These are phyloP conservation scores for Madurella mycetomatis DNA, from an alignment of 2,329 filamentous ascomycete species.

Conservation along the genomic window DNA sequence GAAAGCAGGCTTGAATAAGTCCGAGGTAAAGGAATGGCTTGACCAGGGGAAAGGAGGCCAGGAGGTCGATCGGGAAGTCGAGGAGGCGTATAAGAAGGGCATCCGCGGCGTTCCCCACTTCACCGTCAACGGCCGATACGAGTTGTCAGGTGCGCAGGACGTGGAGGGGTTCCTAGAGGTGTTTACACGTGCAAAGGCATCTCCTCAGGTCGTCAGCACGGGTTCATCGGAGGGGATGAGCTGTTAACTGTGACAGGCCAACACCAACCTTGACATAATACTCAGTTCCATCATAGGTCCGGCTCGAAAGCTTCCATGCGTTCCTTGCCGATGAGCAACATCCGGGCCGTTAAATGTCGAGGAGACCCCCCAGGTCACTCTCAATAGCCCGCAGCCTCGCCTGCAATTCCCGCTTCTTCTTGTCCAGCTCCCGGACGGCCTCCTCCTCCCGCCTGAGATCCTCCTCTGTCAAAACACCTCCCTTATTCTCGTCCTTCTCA, in stretches of 20 bases:
- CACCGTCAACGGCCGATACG: constrained; percentile 63
- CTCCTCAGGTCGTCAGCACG: constrained; percentile 17
- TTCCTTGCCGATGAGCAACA: background rate
- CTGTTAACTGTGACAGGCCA: constrained; percentile 13
- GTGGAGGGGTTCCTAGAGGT: constrained; percentile 60
- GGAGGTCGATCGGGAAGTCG: constrained; percentile 54
- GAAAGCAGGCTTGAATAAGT: constrained; percentile 49
- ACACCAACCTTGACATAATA: background rate
- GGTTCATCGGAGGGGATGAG: constrained; percentile 7
- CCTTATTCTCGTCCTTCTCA: constrained; percentile 44
- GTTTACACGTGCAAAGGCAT: constrained; percentile 51
- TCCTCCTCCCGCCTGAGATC: constrained; percentile 67
- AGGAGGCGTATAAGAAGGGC: constrained; percentile 45
- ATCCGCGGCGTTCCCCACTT: constrained; percentile 71
- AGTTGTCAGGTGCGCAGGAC: constrained; percentile 69
- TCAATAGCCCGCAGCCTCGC: constrained; percentile 50
- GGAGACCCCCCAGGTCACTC: constrained; percentile 51
- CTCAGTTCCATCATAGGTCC: background rate
- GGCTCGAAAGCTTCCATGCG: no score
- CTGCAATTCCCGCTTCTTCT: constrained; percentile 53
- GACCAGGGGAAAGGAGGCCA: constrained; percentile 49
- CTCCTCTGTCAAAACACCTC: constrained; percentile 57
- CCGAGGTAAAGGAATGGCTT: constrained; percentile 52
- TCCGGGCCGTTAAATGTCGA: constrained; percentile 40
- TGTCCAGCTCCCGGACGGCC: constrained; percentile 54